A percentile compares a stretch with the other conserved stretches of the same genome.
phyloP scores from a whole-genome alignment of 106 monocot genomes.

The Acorus calamus region DNA sequence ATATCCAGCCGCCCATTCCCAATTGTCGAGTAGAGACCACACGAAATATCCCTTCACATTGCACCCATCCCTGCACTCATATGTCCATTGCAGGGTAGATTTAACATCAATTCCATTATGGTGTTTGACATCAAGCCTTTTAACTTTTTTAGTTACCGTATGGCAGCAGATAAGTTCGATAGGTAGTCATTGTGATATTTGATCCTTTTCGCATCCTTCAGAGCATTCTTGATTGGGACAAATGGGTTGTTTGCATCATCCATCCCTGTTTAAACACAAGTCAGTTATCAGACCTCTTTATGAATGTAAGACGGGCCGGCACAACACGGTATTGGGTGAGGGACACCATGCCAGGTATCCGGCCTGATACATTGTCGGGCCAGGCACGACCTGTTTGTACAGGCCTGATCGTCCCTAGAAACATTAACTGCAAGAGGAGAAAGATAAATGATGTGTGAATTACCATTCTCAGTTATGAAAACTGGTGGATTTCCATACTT shows the following conservation, averaged over 20 bases:
- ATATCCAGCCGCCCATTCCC: constrained; percentile 94
- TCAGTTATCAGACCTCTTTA: neutral
- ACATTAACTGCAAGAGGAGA: neutral
- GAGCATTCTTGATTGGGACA: constrained; percentile 56
- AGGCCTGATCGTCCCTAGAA: too few species aligned
- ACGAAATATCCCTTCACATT: constrained; percentile 73
- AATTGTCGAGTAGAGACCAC: constrained; percentile 97
- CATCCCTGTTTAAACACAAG: constrained; percentile 37
- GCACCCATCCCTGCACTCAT: constrained; percentile 48
- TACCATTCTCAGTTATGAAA: constrained; percentile 93
- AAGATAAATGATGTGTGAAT: neutral
- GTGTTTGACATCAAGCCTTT: neutral
- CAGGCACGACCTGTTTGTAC: too few species aligned
- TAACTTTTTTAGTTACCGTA: constrained; percentile 20
- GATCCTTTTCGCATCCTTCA: constrained; percentile 88
- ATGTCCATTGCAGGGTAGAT: too few species aligned
- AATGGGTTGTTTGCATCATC: constrained; percentile 77
- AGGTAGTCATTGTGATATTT: constrained; percentile 70
- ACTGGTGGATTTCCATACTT: constrained; percentile 77
- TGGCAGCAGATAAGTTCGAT: constrained; percentile 44
- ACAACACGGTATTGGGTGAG: neutral
- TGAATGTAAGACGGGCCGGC: neutral
- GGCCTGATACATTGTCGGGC: too few species aligned
- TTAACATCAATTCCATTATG: too few species aligned
- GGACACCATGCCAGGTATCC: too few species aligned